phyloP scores from a whole-genome alignment of 2,329 filamentous ascomycete genomes.

The Colletotrichum sp. region DNA sequence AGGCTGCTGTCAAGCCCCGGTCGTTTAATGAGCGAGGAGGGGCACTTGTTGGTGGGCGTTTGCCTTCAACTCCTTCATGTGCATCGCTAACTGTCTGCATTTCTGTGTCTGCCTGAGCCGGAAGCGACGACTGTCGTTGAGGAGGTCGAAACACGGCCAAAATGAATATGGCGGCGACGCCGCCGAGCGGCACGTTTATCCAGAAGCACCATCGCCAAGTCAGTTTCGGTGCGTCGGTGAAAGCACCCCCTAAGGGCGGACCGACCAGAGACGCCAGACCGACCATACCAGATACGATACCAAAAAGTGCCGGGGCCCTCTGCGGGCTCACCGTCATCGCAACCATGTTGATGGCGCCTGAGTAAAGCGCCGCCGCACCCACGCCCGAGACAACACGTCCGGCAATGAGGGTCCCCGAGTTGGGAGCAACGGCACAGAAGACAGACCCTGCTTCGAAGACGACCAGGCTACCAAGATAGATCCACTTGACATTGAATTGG shows the following conservation, averaged over 20 bases:
- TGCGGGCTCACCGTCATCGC: constrained; percentile 32
- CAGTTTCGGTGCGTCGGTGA: constrained; percentile 33
- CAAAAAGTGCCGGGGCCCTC: constrained; percentile 48
- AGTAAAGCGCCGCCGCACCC: constrained; percentile 55
- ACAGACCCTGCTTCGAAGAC: constrained; percentile 48
- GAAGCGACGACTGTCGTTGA: constrained; percentile 38
- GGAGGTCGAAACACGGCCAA: not conserved
- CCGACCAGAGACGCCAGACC: constrained; percentile 45
- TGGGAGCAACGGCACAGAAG: constrained; percentile 47
- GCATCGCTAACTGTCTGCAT: not conserved
- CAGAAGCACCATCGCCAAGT: constrained; percentile 45
- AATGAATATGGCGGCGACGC: not conserved
- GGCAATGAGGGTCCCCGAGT: constrained; percentile 54
- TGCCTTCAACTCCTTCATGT: not conserved
- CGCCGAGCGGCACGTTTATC: constrained; percentile 33
- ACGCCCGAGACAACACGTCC: constrained; percentile 57
- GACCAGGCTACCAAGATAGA: constrained; percentile 46
- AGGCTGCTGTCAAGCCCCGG: not conserved
- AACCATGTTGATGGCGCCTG: constrained; percentile 53
- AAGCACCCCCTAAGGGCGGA: constrained; percentile 35
- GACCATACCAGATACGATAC: constrained; percentile 50
- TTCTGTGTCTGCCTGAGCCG: constrained; percentile 33
- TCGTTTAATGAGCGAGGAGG: not conserved
- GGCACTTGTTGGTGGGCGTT: not conserved
- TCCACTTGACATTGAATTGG: constrained; percentile 52